These are phyloP conservation scores for Pseudogymnoascus sp. DNA, from an alignment of 2,329 filamentous ascomycete genomes.

Conservation along the genomic window DNA sequence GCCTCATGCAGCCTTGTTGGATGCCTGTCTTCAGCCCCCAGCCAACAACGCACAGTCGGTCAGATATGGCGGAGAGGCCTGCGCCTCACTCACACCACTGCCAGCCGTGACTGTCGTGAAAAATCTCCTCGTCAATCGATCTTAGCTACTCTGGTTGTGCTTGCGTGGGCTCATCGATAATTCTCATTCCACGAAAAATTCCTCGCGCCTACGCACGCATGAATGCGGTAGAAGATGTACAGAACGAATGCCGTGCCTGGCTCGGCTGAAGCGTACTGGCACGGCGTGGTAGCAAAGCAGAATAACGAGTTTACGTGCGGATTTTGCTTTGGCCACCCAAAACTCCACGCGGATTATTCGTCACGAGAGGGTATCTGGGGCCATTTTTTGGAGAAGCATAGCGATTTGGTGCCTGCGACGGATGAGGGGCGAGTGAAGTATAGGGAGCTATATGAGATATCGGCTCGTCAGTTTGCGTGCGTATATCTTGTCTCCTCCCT, in stretches of 20 bases:
- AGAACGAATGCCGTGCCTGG: too few relatives aligned
- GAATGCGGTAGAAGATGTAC: neutral
- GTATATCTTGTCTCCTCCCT: neutral
- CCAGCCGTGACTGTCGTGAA: neutral
- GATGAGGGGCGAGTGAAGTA: neutral
- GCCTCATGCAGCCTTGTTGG: neutral
- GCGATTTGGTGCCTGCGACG: neutral
- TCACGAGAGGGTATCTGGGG: neutral
- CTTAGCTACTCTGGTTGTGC: neutral
- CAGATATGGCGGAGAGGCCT: neutral
- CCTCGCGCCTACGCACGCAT: neutral
- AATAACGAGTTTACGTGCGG: neutral
- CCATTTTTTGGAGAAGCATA: neutral
- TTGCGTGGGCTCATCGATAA: neutral
- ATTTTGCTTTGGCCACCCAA: neutral
- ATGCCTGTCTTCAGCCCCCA: neutral
- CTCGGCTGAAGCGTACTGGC: too few relatives aligned
- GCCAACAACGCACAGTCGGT: too few relatives aligned
- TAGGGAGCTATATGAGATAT: neutral
- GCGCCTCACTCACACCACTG: neutral
- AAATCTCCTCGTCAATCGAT: neutral
- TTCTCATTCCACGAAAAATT: neutral
- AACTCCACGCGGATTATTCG: neutral
- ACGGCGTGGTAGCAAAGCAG: neutral
- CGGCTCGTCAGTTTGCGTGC: too few relatives aligned